phyloP scores from a whole-genome alignment of 1,139 yeast species.

The Magnusiomyces starmeri region DNA sequence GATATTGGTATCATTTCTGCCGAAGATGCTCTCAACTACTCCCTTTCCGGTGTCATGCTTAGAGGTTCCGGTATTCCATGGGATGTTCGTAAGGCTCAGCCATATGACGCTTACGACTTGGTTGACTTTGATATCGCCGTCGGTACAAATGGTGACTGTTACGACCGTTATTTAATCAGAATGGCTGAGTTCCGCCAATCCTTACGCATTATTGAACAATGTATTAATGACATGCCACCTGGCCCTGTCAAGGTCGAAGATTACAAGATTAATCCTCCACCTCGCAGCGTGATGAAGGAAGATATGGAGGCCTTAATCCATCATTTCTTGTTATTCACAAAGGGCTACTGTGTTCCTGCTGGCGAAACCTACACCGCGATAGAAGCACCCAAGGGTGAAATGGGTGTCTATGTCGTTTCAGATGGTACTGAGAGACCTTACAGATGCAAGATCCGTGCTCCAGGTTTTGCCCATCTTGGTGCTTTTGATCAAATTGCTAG shows the following conservation, averaged over 20 bases:
- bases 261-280: constrained; percentile 77
- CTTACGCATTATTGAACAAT: constrained; percentile 80
- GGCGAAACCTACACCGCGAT: constrained; percentile 91
- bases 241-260: constrained; percentile 92
- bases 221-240: constrained; percentile 86
- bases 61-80: constrained; percentile 87
- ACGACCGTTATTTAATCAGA: constrained; percentile 80
- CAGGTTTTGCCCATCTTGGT: constrained; percentile 85
- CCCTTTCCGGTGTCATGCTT: constrained; percentile 81
- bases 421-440: constrained; percentile 90
- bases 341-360: constrained; percentile 83
- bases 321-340: constrained; percentile 79
- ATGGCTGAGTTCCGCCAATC: constrained; percentile 93
- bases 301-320: constrained; percentile 92
- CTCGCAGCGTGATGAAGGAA: constrained; percentile 76
- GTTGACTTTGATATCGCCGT: constrained; percentile 86
- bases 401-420: constrained; percentile 84
- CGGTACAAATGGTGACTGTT: constrained; percentile 84
- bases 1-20: constrained; percentile 78
- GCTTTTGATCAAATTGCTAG: constrained; percentile 82
- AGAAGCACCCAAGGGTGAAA: constrained; percentile 94
- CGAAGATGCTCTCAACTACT: constrained; percentile 78
- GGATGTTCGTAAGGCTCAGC: constrained; percentile 81
- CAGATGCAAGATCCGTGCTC: constrained; percentile 88
- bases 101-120: constrained; percentile 81